Base-by-base conservation (phyloP, 2,329 filamentous ascomycete genomes). In the Fusarium irregulare region DNA sequence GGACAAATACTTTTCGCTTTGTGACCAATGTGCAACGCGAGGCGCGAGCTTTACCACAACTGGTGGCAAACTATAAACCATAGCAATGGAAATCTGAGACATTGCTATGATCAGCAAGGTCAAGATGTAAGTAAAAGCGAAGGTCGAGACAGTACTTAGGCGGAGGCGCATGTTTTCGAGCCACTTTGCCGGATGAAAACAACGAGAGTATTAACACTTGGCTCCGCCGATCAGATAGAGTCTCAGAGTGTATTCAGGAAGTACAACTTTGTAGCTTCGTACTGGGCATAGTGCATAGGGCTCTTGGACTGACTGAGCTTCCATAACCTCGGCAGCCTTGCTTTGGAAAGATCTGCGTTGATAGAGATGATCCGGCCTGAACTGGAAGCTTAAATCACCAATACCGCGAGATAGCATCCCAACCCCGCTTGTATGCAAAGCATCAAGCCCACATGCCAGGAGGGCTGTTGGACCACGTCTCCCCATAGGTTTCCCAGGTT, bases 291-390 rank as follows among this genome's bases (percentile, higher is more conserved):
- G 12, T 27, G 28, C 20, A 30, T n/a, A 49, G 41, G 25, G 30
- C 47, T 45, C 28, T 54, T 56, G 56, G 45, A 64, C 47, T 68
- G 27, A 55, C 34, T 28, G 34, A 37, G 37, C 41, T 54, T 27
- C 44, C 47, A 59, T 56, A 49, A 32, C 58, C 50, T 71, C 71
- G 69, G 71, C 40, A 63, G 53, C 45, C 64, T 66, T 40, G 37
- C 64, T 64, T 56, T 27, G 64, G 61, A 57, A 73, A 68, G 72
- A 74, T 74, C 64, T 61, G 65, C 70, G 41, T 28, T 23, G 34
- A 32, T 41, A 41, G 34, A 51, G 47, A 47, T 46, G 64, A 48
- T 44, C 32, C 27, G 46, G 64, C 53, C 63, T 64, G 21, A 32
- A 46, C 25, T 45, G 28, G 54, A 34, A 56, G 40, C 25, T 41